Base-by-base conservation (phyloP, 2,329 filamentous ascomycete genomes). In the Calonectria hawksworthii region DNA sequence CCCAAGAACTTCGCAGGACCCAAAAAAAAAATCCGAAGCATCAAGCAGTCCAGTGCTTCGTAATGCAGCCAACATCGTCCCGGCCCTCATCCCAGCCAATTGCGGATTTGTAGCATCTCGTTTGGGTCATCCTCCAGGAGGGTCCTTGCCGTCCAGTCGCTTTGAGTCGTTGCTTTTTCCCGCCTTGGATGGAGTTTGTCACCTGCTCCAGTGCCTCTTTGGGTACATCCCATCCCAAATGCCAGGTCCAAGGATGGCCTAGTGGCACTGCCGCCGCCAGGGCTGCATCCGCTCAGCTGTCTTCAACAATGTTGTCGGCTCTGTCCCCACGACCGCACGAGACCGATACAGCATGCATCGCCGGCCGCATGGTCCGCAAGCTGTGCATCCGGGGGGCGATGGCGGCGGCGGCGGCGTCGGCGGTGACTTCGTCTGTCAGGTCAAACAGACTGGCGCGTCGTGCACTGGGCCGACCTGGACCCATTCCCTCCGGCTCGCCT, bases 11-110 rank as follows among this genome's bases (percentile, higher is more conserved):
- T 44, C 23, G 16, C 34, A 51, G 51, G 66, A 74, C 77, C 72
- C 72, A 76, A 64, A 63, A 63, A 59, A 61, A 61, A 63, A 63
- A 63, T 59, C 41, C 34, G 47, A 72, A 41, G 74, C 61, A 68
- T 41, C 28, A 30, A 41, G 32, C 8, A 41, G 34, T 26, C 36
- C 34, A 23, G 26, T 36, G 36, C 56, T 28, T 63, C 56, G 72
- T 68, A 34, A 74, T 72, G 72, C 74, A 76, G 38, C 75, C 76
- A 76, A 61, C 59, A 41, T 71, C 59, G 32, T 28, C 77, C 75
- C 77, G 78, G 79, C 80, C 80, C 80, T 71, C 21, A 75, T 75
- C 77, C 79, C 79, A 78, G 68, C 80, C 78, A 81, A 81, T 81
- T 54, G 64, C 59, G 50, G 30, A 50, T 28, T 70, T 68, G 21